These are phyloP conservation scores for Cicer judaicum DNA, from an alignment of 306 rosid species.

Conservation along the genomic window DNA sequence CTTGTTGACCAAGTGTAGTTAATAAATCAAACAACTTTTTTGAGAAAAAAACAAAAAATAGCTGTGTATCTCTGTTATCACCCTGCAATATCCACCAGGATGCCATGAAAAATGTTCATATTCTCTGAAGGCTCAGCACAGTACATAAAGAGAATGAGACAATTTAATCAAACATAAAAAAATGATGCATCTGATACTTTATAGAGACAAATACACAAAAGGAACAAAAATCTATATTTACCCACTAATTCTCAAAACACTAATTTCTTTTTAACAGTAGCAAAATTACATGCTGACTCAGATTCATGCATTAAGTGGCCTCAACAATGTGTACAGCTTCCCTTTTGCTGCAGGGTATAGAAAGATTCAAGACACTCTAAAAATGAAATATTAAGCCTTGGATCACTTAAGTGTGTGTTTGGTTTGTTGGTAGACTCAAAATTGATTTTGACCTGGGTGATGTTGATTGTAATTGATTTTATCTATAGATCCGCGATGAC, in stretches of 20 bases:
- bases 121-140: constrained; percentile 19
- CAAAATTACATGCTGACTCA: constrained; percentile 45
- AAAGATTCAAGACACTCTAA: constrained; percentile 42
- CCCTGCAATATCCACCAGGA: constrained; percentile 32
- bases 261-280: constrained; percentile 21
- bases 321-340: neutral
- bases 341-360: constrained; percentile 26
- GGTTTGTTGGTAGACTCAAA: no score
- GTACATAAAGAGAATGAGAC: constrained; percentile 9
- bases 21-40: constrained; percentile 50
- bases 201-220: no score
- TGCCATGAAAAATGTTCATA: constrained; percentile 15
- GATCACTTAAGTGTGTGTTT: neutral
- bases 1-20: constrained; percentile 50
- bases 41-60: constrained; percentile 39
- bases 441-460: no score
- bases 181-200: no score
- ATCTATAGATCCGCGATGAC: no score
- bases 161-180: neutral
- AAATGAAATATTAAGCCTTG: neutral
- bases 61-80: constrained; percentile 36
- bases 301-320: constrained; percentile 26
- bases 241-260: constrained; percentile 36
- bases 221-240: neutral
- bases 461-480: no score